Base-by-base conservation (phyloP, 495 filamentous ascomycete species). In the Hypoxylon lienhwacheense region DNA sequence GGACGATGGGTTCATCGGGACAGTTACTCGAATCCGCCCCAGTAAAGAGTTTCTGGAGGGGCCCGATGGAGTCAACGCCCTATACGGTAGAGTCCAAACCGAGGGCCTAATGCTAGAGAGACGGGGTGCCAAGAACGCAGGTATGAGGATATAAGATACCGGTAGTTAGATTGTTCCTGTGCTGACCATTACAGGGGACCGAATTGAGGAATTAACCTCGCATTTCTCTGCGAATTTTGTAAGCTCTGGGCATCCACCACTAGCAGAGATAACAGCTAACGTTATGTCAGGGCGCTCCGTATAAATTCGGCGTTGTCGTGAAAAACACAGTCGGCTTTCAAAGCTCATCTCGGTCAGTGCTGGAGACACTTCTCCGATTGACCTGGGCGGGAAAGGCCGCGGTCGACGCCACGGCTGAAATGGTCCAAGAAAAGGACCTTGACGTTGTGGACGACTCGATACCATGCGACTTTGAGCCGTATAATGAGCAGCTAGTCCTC, bases 141-240 rank as follows among this genome's bases (percentile, higher is more conserved):
- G 67, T 67, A 64, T 69, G 65, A 47, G 24, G 8, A 24, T 37
- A 12, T 8, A 20, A 42, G 5, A 28, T 19, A 3, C 6, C n/a
- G n/a, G n/a, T 32, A 8, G 31, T 21, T n/a, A 15, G 12, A 16
- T 3, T 24, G 17, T 12, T n/a, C 12, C 16, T 10, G 14, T 53
- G 7, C 55, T 59, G 41, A 61, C 25, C 6, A 5, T 5, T 35
- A 0, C 28, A 74, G 71, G 68, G 5, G 55, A 65, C 26, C 67
- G 67, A 29, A 56, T 64, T 15, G 71, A 81, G 37, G 78, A 79
- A 0, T 58, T 85, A 5, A 88, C 84, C 0, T 69, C 76, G 0
- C 88, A 91, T 47, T 95, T 86, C 64, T 74, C 81, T 1, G 78
- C 79, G 7, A 95, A 92, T 66, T 88, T 80, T 67, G 87, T 90